Conservation (phyloP, 306 rosid species). For the Coriaria nepalensis region DNA sequence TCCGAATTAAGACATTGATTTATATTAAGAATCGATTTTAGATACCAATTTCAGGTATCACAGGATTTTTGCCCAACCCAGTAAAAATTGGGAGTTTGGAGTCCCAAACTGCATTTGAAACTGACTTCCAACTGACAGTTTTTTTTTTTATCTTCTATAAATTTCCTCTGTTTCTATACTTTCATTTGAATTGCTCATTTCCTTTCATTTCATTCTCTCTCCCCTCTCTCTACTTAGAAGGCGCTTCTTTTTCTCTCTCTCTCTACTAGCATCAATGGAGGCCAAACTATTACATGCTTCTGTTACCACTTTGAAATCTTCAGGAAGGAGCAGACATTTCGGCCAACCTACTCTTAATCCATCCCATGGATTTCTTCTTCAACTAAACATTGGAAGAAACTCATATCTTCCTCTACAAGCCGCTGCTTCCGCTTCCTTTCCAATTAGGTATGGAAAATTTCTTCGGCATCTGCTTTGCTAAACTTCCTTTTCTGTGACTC, state of each 20-base stretch:
- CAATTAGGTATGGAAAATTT: slow-evolving; percentile 15
- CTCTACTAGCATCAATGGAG: slow-evolving; percentile 17
- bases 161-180: no score
- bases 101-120: no score
- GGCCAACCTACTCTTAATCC: slow-evolving; percentile 5
- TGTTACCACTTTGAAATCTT: slow-evolving; percentile 4
- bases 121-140: no score
- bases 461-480: no score
- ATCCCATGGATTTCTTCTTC: neutral
- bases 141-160: neutral
- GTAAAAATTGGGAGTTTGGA: no score
- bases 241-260: neutral
- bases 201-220: neutral
- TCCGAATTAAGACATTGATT: no score
- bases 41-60: no score
- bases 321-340: slow-evolving; percentile 9
- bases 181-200: neutral
- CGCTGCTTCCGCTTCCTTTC: slow-evolving; percentile 4
- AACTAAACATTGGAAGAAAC: slow-evolving; percentile 1
- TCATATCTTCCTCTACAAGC: slow-evolving; percentile 10
- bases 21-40: no score
- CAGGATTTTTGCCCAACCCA: no score
- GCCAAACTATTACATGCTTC: slow-evolving; percentile 8
- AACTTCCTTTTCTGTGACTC: no score
- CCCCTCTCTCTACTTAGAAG: neutral